These are phyloP conservation scores for Fusarium duplospermum DNA, from an alignment of 2,329 filamentous ascomycete genomes.

Conservation along the genomic window DNA sequence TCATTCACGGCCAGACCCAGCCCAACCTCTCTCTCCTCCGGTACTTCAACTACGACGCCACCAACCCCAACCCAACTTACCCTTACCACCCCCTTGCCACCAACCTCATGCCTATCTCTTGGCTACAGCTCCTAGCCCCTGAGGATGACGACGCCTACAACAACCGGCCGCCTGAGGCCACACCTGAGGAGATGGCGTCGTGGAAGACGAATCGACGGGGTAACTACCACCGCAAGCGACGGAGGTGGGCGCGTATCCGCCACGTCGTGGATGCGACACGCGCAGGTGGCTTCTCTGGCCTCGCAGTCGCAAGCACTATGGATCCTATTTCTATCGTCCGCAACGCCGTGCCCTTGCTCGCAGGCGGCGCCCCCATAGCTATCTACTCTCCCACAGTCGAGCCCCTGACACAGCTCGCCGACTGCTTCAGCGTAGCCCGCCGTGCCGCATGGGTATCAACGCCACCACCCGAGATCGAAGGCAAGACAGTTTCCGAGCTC, in stretches of 20 bases:
- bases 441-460: slow-evolving; percentile 78
- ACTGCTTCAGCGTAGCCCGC: slow-evolving; percentile 85
- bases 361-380: slow-evolving; percentile 85
- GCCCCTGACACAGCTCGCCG: slow-evolving; percentile 79
- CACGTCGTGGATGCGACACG: slow-evolving; percentile 80
- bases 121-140: slow-evolving; percentile 90
- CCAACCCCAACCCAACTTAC: slow-evolving; percentile 67
- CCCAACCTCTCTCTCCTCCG: slow-evolving; percentile 88
- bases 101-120: slow-evolving; percentile 86
- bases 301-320: slow-evolving; percentile 86
- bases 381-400: slow-evolving; percentile 88
- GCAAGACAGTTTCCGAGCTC: slow-evolving; percentile 60
- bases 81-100: slow-evolving; percentile 82
- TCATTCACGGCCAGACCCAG: slow-evolving; percentile 85
- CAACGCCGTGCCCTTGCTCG: slow-evolving; percentile 81
- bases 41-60: slow-evolving; percentile 87
- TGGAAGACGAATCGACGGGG: slow-evolving; percentile 87
- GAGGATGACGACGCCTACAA: slow-evolving; percentile 79
- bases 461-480: slow-evolving; percentile 59
- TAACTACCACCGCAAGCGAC: slow-evolving; percentile 88
- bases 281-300: slow-evolving; percentile 82
- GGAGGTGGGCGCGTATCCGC: slow-evolving; percentile 80
- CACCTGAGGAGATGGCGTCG: slow-evolving; percentile 70
- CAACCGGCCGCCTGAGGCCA: slow-evolving; percentile 69
- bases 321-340: slow-evolving; percentile 81